These are phyloP conservation scores for Exophiala spinifera DNA, from an alignment of 2,329 filamentous ascomycete species.

Conservation along the genomic window DNA sequence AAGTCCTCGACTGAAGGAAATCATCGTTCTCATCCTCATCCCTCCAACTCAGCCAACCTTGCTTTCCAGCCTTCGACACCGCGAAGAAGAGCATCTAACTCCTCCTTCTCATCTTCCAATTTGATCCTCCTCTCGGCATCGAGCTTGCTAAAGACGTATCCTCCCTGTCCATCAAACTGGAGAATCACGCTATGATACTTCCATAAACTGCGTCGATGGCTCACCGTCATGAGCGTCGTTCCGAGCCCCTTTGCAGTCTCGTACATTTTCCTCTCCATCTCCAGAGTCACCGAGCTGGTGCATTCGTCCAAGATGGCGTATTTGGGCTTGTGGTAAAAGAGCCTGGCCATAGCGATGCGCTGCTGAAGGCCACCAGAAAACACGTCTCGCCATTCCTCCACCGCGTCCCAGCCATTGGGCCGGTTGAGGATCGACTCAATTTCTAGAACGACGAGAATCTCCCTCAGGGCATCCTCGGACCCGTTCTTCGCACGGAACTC, in stretches of 20 bases:
- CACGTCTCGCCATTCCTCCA: constrained; percentile 95
- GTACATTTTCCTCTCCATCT: constrained; percentile 95
- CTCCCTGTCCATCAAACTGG: constrained; percentile 93
- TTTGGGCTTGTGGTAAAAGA: constrained; percentile 88
- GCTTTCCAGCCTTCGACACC: constrained; percentile 85
- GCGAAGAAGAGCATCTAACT: constrained; percentile 78
- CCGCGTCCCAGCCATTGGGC: constrained; percentile 82
- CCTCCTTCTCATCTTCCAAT: constrained; percentile 95
- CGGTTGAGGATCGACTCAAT: constrained; percentile 79
- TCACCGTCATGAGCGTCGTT: constrained; percentile 96
- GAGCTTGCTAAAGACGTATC: constrained; percentile 82
- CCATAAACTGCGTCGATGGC: constrained; percentile 87
- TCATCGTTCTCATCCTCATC: constrained; percentile 4
- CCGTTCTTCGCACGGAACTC: constrained; percentile 83
- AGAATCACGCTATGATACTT: constrained; percentile 93
- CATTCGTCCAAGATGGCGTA: constrained; percentile 98
- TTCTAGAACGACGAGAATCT: constrained; percentile 73
- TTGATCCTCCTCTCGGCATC: constrained; percentile 82
- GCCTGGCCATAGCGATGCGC: constrained; percentile 89
- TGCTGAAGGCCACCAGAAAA: constrained; percentile 91
- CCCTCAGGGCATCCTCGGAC: constrained; percentile 74
- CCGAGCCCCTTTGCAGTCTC: constrained; percentile 88
- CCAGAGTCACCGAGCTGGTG: constrained; percentile 89
- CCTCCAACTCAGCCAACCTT: constrained; percentile 53
- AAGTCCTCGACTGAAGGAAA: too few species aligned